phyloP scores from a whole-genome alignment of 768 basidiomycete genomes.

The Lactarius quietus region DNA sequence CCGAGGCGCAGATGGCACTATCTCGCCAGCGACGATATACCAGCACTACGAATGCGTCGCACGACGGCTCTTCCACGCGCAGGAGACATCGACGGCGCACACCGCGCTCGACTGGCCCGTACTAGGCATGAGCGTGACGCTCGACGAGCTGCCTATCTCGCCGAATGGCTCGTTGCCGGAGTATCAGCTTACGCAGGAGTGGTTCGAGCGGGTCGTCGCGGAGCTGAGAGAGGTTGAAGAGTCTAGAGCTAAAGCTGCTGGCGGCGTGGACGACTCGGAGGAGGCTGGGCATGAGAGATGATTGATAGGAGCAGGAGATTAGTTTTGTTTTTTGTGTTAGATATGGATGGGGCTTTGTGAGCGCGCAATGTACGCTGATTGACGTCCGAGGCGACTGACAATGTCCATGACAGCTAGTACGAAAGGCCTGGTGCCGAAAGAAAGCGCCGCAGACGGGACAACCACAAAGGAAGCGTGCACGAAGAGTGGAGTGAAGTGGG shows the following conservation, averaged over 20 bases:
- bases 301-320: background rate
- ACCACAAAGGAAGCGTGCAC: too few relatives aligned
- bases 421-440: too few relatives aligned
- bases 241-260: background rate
- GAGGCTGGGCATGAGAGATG: background rate
- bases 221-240: background rate
- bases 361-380: background rate
- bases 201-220: conserved; percentile 2
- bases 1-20: background rate
- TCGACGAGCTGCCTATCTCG: conserved; percentile 16
- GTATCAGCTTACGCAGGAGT: conserved; percentile 21
- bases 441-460: background rate
- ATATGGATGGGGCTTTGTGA: background rate
- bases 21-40: conserved; percentile 4
- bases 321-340: background rate
- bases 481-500: background rate
- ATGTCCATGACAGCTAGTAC: background rate
- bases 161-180: background rate
- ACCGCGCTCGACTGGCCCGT: background rate
- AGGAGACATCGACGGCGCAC: background rate
- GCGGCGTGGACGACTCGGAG: background rate
- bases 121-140: background rate
- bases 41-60: conserved; percentile 6
- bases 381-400: background rate
- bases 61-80: background rate